A percentile compares a stretch with the other conserved stretches of the same genome.
Conservation (phyloP, 2,329 filamentous ascomycete genomes). For the Tolypocladium nubicola region DNA sequence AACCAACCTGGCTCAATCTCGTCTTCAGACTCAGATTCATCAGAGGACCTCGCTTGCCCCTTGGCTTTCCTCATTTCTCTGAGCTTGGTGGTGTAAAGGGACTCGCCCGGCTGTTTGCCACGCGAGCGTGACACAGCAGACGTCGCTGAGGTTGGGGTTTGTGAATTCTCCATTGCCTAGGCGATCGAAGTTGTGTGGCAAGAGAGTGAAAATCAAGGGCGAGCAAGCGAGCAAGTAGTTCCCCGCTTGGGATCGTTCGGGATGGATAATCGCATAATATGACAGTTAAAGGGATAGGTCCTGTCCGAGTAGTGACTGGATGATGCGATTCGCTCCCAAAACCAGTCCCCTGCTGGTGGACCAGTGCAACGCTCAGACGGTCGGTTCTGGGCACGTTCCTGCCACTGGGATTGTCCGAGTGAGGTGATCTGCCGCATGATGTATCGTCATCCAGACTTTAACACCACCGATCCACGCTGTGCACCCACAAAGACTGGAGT, state of each 20-base stretch:
- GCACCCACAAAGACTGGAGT: background rate
- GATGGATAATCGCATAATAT: too few species aligned
- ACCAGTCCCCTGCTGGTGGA: background rate
- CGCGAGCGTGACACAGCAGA: slow-evolving; percentile 8
- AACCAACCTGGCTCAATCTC: slow-evolving; percentile 11
- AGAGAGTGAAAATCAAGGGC: too few species aligned
- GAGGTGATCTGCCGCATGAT: too few species aligned
- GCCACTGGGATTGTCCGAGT: background rate
- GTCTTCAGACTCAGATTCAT: slow-evolving; percentile 12
- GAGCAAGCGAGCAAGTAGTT: too few species aligned
- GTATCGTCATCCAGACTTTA: background rate
- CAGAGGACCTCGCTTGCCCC: slow-evolving; percentile 10
- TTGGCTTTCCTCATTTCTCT: slow-evolving; percentile 8
- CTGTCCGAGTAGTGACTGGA: too few species aligned
- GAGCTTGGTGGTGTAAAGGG: slow-evolving; percentile 5
- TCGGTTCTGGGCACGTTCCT: background rate
- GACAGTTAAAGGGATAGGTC: too few species aligned
- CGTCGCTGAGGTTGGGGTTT: slow-evolving; percentile 1
- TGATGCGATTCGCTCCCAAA: background rate
- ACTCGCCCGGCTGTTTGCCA: slow-evolving; percentile 8
- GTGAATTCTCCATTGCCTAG: background rate
- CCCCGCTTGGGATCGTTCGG: too few species aligned
- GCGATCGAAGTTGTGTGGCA: too few species aligned
- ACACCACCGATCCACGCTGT: background rate
- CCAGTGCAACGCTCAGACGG: background rate